These are phyloP conservation scores for Cytospora mali DNA, from an alignment of 2,329 filamentous ascomycete species.

Conservation along the genomic window DNA sequence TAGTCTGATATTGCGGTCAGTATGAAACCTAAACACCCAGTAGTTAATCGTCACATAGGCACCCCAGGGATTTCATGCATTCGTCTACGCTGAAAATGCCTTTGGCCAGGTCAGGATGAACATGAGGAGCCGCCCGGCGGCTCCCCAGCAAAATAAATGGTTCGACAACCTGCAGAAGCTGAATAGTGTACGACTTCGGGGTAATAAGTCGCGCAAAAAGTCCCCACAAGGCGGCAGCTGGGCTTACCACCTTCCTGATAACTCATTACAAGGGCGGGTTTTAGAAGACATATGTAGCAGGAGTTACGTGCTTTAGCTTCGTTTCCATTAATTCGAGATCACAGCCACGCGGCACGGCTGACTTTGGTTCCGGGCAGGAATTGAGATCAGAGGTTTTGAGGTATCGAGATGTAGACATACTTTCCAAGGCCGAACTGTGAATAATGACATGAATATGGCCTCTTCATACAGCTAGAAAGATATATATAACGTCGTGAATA, in stretches of 20 bases:
- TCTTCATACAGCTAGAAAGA: not conserved
- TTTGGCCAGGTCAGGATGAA: not conserved
- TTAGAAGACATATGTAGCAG: not conserved
- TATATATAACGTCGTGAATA: not conserved
- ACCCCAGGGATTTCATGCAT: not conserved
- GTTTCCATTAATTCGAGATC: no score
- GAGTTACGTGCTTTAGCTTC: not conserved
- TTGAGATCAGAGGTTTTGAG: no score
- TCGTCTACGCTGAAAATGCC: not conserved
- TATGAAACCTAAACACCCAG: no score
- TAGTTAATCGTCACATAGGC: no score
- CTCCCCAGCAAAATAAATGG: not conserved
- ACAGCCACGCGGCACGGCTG: not conserved
- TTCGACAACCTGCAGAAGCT: not conserved
- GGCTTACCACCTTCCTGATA: not conserved
- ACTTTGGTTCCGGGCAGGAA: no score
- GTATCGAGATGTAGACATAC: no score
- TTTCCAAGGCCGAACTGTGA: no score
- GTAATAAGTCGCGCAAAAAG: not conserved
- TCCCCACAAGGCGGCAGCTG: not conserved
- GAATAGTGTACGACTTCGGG: not conserved
- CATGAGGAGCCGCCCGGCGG: not conserved
- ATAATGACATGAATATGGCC: no score
- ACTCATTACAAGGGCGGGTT: not conserved
- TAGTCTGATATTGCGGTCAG: no score